phyloP scores from a whole-genome alignment of 306 rosid species.

The Vigna hirtella region DNA sequence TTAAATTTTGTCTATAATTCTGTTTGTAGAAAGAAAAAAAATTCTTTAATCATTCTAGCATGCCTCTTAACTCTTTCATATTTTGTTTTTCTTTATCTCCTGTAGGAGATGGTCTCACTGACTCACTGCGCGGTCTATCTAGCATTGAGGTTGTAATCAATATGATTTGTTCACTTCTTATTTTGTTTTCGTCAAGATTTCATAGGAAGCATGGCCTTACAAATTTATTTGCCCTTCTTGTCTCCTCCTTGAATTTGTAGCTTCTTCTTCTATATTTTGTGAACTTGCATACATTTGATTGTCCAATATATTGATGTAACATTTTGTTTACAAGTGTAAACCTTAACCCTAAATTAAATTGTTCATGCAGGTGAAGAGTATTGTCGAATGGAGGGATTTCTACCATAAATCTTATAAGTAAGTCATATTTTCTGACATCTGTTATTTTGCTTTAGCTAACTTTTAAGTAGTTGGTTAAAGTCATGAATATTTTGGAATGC shows the following conservation, averaged over 20 bases:
- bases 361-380: constrained; percentile 78
- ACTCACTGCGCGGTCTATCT: constrained; percentile 80
- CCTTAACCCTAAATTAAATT: constrained; percentile 23
- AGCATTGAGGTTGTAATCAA: constrained; percentile 70
- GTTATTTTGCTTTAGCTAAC: not conserved
- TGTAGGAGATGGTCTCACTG: constrained; percentile 93
- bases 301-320: constrained; percentile 20
- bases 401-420: constrained; percentile 77
- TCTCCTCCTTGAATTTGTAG: constrained; percentile 23
- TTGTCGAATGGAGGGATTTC: constrained; percentile 95
- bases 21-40: not conserved
- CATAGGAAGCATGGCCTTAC: constrained; percentile 10
- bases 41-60: not conserved
- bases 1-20: not conserved
- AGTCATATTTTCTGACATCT: constrained; percentile 51
- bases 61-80: constrained; percentile 17
- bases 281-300: not conserved
- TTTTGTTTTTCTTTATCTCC: constrained; percentile 39
- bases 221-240: constrained; percentile 4
- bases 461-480: constrained; percentile 17
- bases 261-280: not conserved
- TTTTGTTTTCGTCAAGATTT: not conserved
- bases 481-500: constrained; percentile 20
- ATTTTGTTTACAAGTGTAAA: constrained; percentile 8
- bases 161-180: constrained; percentile 14